phyloP scores from a whole-genome alignment of 1,284 basidiomycete species.

The Psilocybe mexicana region DNA sequence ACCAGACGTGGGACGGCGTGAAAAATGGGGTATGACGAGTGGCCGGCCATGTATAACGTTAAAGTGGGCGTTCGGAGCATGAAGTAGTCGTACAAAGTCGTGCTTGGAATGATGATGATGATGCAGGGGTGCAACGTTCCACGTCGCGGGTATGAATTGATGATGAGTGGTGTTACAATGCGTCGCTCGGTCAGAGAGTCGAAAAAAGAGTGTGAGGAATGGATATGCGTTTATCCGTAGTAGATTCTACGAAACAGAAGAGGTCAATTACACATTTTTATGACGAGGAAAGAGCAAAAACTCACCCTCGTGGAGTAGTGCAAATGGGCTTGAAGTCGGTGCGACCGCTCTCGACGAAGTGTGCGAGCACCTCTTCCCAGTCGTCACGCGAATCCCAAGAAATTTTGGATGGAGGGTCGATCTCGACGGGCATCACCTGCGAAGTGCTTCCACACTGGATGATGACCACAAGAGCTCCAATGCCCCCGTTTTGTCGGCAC shows the following conservation, averaged over 20 bases:
- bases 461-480: constrained; percentile 71
- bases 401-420: constrained; percentile 71
- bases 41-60: constrained; percentile 2
- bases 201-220: constrained; percentile 12
- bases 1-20: constrained; percentile 11
- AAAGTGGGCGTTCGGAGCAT: background rate
- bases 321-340: constrained; percentile 79
- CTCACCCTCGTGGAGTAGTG: constrained; percentile 70
- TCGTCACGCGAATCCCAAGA: constrained; percentile 72
- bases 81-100: constrained; percentile 9
- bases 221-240: constrained; percentile 6
- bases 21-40: background rate
- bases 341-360: constrained; percentile 72
- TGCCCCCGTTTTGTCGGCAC: constrained; percentile 68
- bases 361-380: constrained; percentile 64
- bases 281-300: constrained; percentile 6
- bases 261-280: background rate
- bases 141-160: constrained; percentile 24
- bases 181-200: constrained; percentile 13
- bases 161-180: constrained; percentile 17
- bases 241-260: background rate
- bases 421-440: constrained; percentile 82
- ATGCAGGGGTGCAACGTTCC: constrained; percentile 23
- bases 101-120: constrained; percentile 3
- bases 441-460: constrained; percentile 71